phyloP scores from a whole-genome alignment of 768 basidiomycete species.

The Dioszegia aurantiaca region DNA sequence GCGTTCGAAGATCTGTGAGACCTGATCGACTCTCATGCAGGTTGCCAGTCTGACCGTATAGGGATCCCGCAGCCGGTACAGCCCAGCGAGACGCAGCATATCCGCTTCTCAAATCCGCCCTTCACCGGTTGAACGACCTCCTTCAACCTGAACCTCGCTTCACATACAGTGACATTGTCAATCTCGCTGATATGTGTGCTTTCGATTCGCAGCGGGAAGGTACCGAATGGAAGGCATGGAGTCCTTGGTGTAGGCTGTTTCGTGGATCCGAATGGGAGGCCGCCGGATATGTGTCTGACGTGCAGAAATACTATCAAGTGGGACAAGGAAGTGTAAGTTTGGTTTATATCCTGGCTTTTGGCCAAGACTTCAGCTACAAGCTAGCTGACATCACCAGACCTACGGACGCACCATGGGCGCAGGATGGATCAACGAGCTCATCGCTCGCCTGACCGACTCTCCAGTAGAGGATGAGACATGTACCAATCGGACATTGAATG shows the following conservation, averaged over 20 bases:
- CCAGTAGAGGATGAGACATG: constrained; percentile 69
- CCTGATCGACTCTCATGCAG: background rate
- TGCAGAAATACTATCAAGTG: constrained; percentile 69
- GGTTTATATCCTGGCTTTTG: background rate
- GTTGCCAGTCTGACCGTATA: constrained; percentile 2
- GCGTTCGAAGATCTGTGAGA: constrained; percentile 29
- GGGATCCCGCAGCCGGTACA: constrained; percentile 25
- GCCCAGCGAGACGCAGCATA: constrained; percentile 14
- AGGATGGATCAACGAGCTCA: constrained; percentile 83
- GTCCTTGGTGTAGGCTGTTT: constrained; percentile 75
- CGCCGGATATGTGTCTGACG: constrained; percentile 69
- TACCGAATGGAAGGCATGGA: constrained; percentile 54
- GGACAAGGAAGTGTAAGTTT: constrained; percentile 42
- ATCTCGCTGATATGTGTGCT: constrained; percentile 70
- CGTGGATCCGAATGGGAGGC: constrained; percentile 61
- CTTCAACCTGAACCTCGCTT: constrained; percentile 51
- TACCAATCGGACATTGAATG: constrained; percentile 71
- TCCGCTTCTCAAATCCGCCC: constrained; percentile 22
- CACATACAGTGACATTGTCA: constrained; percentile 58
- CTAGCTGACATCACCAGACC: constrained; percentile 16
- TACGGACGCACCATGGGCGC: constrained; percentile 52
- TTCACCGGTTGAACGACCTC: constrained; percentile 25
- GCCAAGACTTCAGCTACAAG: background rate
- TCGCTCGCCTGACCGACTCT: constrained; percentile 68
- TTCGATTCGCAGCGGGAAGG: constrained; percentile 65